Percentiles rank a stretch among this genome's conserved stretches.
These are phyloP conservation scores for Tricholoma bakamatsutake DNA, from an alignment of 768 basidiomycete genomes.

Conservation along the genomic window DNA sequence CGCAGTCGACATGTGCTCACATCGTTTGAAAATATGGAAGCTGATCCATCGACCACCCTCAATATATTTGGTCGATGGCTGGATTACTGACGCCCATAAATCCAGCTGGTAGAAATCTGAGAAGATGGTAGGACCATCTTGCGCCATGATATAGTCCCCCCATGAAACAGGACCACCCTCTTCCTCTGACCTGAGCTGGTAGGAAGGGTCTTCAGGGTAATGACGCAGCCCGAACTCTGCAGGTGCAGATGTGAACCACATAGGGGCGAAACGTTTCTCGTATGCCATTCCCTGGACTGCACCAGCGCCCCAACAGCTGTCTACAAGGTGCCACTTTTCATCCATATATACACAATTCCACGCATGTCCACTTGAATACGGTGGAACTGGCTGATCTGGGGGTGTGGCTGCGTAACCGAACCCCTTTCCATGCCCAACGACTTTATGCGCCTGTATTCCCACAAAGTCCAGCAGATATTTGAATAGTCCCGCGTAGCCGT, in stretches of 20 bases:
- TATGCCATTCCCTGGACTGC: constrained; percentile 29
- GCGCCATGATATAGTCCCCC: constrained; percentile 40
- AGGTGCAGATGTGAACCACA: constrained; percentile 38
- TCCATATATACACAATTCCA: constrained; percentile 43
- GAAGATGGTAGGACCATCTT: constrained; percentile 32
- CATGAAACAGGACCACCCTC: constrained; percentile 34
- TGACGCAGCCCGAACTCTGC: constrained; percentile 38
- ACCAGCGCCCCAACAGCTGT: constrained; percentile 47
- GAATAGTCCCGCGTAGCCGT: constrained; percentile 44
- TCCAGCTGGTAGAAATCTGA: constrained; percentile 28
- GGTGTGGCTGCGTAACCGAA: constrained; percentile 30
- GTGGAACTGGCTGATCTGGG: constrained; percentile 29
- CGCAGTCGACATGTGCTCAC: constrained; percentile 39
- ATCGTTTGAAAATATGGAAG: constrained; percentile 39
- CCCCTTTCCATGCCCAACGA: constrained; percentile 43
- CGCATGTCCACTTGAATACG: constrained; percentile 36
- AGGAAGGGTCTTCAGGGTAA: constrained; percentile 38
- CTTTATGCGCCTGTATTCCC: constrained; percentile 34
- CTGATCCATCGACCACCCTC: constrained; percentile 27
- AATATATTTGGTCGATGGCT: constrained; percentile 29
- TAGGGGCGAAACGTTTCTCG: constrained; percentile 29
- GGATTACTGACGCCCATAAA: constrained; percentile 26
- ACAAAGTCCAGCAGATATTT: constrained; percentile 30
- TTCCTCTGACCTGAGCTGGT: constrained; percentile 34
- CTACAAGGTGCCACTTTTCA: constrained; percentile 41